Evolutionary conservation across 2,329 filamentous ascomycete species (phyloP), one percentile per base, ranked within the genome.

Genomic region (Pseudogymnoascus sp.): DNA sequence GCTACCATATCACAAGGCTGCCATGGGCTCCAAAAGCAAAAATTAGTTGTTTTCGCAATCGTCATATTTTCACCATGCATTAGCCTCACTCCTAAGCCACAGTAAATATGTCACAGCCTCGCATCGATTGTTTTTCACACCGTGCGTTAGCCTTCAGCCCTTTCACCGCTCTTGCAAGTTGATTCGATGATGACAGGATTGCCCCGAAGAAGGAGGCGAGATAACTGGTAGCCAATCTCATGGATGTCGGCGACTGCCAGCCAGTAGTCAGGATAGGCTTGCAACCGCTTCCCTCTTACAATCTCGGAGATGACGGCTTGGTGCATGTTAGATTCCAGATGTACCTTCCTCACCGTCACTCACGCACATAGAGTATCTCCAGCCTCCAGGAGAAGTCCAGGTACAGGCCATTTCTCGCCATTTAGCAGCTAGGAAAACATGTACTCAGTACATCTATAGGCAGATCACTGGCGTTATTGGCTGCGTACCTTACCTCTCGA

Each of bases 1-100:
- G 65, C 74, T 69, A 41, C 58, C 58, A 60, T 60, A 60, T 55
- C 18, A 40, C 35, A 40, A 60, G 58, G 58, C 58, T 41, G 58
- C 7, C 25, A 21, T 12, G 49, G 45, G n/a, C 28, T 33, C 28
- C 49, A 55, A 55, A 55, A 55, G 49, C 49, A 55, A 55, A 55
- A 55, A 33, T 35, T 33, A 33, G 49, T 14, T 55, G 49, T 33
- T 55, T 16, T 55, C 16, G 49, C 49, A 55, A 55, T 55, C 16
- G 16, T 14, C 49, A 55, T 35, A 55, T 55, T 55, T 55, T 55
- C 49, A 55, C 25, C 28, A 33, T 55, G 49, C 49, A 55, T 55
- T 55, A 55, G 58, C 35, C 58, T 60, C 58, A 60, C 35, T 40
- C 12, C 58, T 60, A 55, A 55, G 49, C 28, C 49, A 55, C 49